Evolutionary conservation across 2,329 filamentous ascomycete genomes (phyloP), one percentile per base, ranked within the genome.

Genomic region (Penicillium sp.): DNA sequence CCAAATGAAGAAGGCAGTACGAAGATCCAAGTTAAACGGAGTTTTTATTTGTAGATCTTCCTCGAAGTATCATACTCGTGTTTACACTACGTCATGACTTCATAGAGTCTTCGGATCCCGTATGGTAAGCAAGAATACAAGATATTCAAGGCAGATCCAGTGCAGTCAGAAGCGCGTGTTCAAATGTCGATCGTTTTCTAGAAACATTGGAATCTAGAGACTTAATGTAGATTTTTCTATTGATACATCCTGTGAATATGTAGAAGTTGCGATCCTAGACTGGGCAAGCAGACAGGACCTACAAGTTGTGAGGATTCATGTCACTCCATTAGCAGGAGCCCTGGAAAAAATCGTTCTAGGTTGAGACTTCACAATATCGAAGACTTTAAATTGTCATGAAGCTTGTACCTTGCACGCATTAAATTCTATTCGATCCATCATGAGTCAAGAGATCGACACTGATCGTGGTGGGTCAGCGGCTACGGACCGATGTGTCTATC

Each of bases 11-110:
- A 17, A 30, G 15, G 13, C 6, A 9, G 13, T 15, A 22, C 38
- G 15, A 38, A 33, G 37, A 28, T 30, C 28, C 2, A 28, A 35
- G 9, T 12, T 50, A 24, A 38, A 3, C 3, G 13, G 19, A 53
- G 12, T 15, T 12, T 37, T 19, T 12, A 37, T 13, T 12, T 59
- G n/a, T 55, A 58, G 44, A 62, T 45, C 19, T 5, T 5, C 30
- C 50, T 47, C 12, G 35, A 56, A 26, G 13, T 38, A 57, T 59
- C 59, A 62, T 58, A 26, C 7, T 28, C 49, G 7, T 42, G 7
- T 12, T n/a, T 13, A 19, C 5, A n/a, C 47, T 63, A 65, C 64
- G 63, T 66, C 64, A 66, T 65, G 55, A 66, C 55, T 57, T 13
- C 13, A 57, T 49, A 13, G 8, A 5, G 4, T 6, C 17, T 35